Base-by-base conservation (phyloP, 257 asterid genomes). In the Euphrasia confusa region DNA sequence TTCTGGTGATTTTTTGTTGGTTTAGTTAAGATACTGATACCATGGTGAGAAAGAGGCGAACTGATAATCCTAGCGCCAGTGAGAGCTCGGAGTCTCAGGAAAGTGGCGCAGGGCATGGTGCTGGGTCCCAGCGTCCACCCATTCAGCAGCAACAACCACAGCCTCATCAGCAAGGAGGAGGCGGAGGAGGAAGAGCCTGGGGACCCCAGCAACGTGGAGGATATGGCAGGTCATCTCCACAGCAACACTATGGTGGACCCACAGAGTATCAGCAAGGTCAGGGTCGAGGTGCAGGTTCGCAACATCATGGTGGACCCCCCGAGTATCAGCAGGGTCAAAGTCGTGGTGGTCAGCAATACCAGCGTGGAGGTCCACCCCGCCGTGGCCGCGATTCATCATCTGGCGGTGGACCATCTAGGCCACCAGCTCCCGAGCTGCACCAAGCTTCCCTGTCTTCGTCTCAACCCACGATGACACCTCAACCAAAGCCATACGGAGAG, bases 351-450 rank as follows among this genome's bases (percentile, higher is more conserved):
- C 81, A 67, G 74, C 84, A 83, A 56, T 79, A 80, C 65, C 86
- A 71, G 35, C 83, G 82, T 61, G 89, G 88, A 24, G 87, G 87
- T 47, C 74, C 80, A 48, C 63, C 84, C 17, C 83, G 75, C 52
- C 89, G 78, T 75, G 88, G 89, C 73, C 90, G 80, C 17, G 92
- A 84, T 60, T 73, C 77, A 10, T 82, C 84, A 72, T 73, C 84
- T 67, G 77, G 83, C 58, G 91, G 88, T 69, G 95, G 86, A 74
- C 94, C 84, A 65, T 75, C 88, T 32, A 75, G 89, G 77, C 88
- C 84, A 61, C 84, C 88, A 12, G 70, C 78, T 63, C 84, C 97
- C 96, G 96, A 86, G 90, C 99, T 84, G 95, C 97, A 84, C 83
- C 99, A 89, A 92, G 96, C 96, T 50, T 81, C 83, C 71, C 82